phyloP scores from a whole-genome alignment of 495 filamentous ascomycete species.

The Aspergillus nanangensis region DNA sequence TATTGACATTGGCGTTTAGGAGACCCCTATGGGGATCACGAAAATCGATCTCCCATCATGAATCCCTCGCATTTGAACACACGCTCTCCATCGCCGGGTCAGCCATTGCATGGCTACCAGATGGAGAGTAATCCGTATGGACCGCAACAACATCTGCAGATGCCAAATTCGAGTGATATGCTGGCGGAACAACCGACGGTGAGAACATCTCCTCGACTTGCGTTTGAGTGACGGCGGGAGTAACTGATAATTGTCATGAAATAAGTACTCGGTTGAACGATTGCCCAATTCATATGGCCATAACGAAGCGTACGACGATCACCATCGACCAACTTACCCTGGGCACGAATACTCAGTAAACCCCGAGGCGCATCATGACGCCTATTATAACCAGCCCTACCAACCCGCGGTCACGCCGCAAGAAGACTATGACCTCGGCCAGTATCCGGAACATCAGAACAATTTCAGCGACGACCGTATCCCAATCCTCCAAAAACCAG shows the following conservation, averaged over 20 bases:
- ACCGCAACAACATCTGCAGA: constrained; percentile 53
- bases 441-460: constrained; percentile 46
- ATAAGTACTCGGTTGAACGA: constrained; percentile 77
- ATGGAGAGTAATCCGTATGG: constrained; percentile 64
- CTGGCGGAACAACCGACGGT: constrained; percentile 70
- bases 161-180: constrained; percentile 62
- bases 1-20: constrained; percentile 16
- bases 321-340: constrained; percentile 38
- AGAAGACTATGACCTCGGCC: constrained; percentile 52
- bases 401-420: constrained; percentile 52
- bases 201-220: constrained; percentile 22
- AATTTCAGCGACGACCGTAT: constrained; percentile 54
- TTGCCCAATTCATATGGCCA: constrained; percentile 66
- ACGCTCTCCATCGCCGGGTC: constrained; percentile 50
- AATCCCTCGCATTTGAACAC: constrained; percentile 50
- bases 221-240: not conserved
- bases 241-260: constrained; percentile 8
- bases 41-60: constrained; percentile 52
- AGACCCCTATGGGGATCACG: constrained; percentile 55
- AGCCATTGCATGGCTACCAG: constrained; percentile 63
- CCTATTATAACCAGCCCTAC: constrained; percentile 81
- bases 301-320: constrained; percentile 59
- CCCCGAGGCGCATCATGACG: constrained; percentile 80
- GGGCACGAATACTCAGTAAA: constrained; percentile 67
- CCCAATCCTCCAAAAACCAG: constrained; percentile 58